Evolutionary conservation across 371 early-diverging fungal species (phyloP), one percentile per base, ranked within the genome.

Genomic region (Rhizopus delemar): DNA sequence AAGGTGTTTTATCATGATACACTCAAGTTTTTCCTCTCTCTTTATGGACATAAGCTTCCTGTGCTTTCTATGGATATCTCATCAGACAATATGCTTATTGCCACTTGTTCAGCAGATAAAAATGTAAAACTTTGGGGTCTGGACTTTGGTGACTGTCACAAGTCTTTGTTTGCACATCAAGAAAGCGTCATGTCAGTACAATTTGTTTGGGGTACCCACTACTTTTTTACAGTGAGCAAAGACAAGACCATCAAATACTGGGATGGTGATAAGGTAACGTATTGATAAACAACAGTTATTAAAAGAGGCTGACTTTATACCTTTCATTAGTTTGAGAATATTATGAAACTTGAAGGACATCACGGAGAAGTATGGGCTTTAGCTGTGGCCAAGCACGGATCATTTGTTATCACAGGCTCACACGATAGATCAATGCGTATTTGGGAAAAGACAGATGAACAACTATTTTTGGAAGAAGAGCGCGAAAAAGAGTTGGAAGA

Each of bases 131-230:
- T 98, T 29, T 98, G 98, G 98, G 98, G 98, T 50, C 78, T 97
- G 62, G 98, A 98, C 73, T 98, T 97, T 72, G 98, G 98, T 66
- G 98, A 98, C 80, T 98, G 98, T 68, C 98, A 95, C 73, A 88
- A 90, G 66, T 93, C 93, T 41, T 63, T 97, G 49, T 86, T 93
- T 70, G 97, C 96, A 4, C 98, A 98, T 82, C 88, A 91, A 68
- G 98, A 96, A 66, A 83, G 89, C 41, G 87, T 98, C 36, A 95
- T 93, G 78, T 75, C 77, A 7, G 85, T 93, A 31, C 87, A 87
- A 60, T 97, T 94, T 75, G 93, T 96, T 5, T 88, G 86, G 80
- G 90, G 92, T 32, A 97, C 97, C 2, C 97, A 98, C 74, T 95
- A 93, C 73, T 89, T 97, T 65, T 94, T 97, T 65, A 88, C 95